phyloP scores from a whole-genome alignment of 139 green algal species.

The Pleodorina starrii region DNA sequence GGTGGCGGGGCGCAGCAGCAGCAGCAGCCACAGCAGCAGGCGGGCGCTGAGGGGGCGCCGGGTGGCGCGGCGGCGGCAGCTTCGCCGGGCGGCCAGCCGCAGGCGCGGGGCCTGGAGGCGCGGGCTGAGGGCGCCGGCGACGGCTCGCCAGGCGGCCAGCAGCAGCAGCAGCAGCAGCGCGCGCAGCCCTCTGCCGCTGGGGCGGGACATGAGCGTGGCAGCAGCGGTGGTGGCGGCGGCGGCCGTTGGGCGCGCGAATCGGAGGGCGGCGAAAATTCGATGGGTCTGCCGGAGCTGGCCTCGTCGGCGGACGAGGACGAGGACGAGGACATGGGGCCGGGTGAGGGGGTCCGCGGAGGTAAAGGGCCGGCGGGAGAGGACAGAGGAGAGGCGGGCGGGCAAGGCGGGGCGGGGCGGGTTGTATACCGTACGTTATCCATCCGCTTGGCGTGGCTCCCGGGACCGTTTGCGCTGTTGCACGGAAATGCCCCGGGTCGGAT shows the following conservation, averaged over 20 bases:
- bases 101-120: background rate
- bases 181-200: too few species aligned
- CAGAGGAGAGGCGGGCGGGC: too few species aligned
- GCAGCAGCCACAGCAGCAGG: background rate
- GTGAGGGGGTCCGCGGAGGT: too few species aligned
- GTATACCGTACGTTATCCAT: too few species aligned
- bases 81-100: too few species aligned
- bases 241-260: background rate
- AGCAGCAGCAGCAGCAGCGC: conserved; percentile 8
- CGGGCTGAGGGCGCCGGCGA: background rate
- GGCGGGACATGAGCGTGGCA: background rate
- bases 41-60: background rate
- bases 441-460: too few species aligned
- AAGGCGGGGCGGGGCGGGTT: too few species aligned
- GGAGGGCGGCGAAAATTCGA: background rate
- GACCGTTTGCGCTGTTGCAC: too few species aligned
- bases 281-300: background rate
- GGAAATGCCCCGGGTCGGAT: too few species aligned
- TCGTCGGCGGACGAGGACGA: background rate
- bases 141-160: background rate
- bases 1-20: background rate
- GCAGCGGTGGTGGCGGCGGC: background rate
- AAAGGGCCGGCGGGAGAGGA: too few species aligned
- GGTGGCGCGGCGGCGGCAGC: background rate
- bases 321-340: background rate